Evolutionary conservation across 2,329 filamentous ascomycete species (phyloP).

Genomic region (Fusarium secorum): DNA sequence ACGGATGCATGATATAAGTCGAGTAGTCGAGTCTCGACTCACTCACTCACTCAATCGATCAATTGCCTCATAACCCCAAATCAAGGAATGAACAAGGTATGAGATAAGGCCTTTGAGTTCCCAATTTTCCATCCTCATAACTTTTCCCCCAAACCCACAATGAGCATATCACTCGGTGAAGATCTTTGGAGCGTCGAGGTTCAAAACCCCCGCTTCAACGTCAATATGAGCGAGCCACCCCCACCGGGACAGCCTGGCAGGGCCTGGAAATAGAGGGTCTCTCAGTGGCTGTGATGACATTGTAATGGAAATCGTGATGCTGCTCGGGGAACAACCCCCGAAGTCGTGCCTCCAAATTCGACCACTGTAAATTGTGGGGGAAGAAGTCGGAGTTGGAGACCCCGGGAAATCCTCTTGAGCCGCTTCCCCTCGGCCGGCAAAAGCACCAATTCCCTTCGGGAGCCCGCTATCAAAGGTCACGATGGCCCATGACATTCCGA

Average conservation of each 20-base stretch:
- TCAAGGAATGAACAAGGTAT: neutral
- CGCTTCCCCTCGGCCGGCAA: slow-evolving; percentile 43
- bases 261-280: slow-evolving; percentile 19
- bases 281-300: slow-evolving; percentile 21
- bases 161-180: slow-evolving; percentile 18
- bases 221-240: slow-evolving; percentile 40
- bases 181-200: neutral
- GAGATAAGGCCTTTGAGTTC: neutral
- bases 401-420: slow-evolving; percentile 50
- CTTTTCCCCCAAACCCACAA: slow-evolving; percentile 22
- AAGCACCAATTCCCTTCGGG: slow-evolving; percentile 28
- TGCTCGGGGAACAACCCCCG: slow-evolving; percentile 23
- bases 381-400: slow-evolving; percentile 39
- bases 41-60: neutral
- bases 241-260: slow-evolving; percentile 27
- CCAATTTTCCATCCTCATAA: slow-evolving; percentile 3
- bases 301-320: slow-evolving; percentile 7
- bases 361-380: slow-evolving; percentile 32
- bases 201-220: slow-evolving; percentile 29
- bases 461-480: slow-evolving; percentile 29
- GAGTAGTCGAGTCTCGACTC: neutral
- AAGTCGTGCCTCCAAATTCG: neutral
- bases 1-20: slow-evolving; percentile 2
- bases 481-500: slow-evolving; percentile 37
- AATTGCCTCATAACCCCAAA: slow-evolving; percentile 8